A percentile compares a stretch with the other conserved stretches of the same genome.
These are phyloP conservation scores for Posidonia australis DNA, from an alignment of 106 monocot genomes.

Conservation along the genomic window DNA sequence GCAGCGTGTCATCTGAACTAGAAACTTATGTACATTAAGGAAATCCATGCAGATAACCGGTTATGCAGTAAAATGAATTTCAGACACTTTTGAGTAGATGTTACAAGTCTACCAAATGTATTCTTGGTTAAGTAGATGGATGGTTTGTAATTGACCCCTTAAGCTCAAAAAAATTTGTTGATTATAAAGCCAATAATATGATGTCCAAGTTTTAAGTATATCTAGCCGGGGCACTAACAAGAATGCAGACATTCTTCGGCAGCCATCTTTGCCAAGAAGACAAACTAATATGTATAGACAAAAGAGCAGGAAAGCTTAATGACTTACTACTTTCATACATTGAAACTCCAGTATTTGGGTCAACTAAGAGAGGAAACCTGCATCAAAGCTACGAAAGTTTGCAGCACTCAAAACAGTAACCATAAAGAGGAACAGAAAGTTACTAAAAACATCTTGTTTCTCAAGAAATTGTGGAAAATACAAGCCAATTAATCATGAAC, in stretches of 20 bases:
- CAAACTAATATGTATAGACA: not conserved
- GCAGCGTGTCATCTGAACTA: no score
- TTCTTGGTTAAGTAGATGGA: no score
- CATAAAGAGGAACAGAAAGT: not conserved
- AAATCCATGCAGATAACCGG: not conserved
- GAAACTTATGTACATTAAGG: no score
- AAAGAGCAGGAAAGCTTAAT: not conserved
- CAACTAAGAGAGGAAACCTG: slow-evolving; percentile 89
- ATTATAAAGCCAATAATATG: no score
- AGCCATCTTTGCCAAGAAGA: not conserved
- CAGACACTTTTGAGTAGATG: no score
- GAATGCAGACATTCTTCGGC: not conserved
- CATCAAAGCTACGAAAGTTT: slow-evolving; percentile 7
- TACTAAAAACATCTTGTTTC: no score
- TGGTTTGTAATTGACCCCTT: no score
- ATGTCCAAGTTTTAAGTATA: not conserved
- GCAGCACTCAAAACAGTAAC: no score
- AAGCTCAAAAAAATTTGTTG: no score
- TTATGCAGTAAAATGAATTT: not conserved
- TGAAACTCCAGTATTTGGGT: slow-evolving; percentile 50
- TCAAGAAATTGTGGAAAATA: no score
- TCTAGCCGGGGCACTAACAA: not conserved
- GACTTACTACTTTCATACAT: slow-evolving; percentile 89
- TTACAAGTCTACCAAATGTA: no score
- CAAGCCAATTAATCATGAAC: no score